Conservation (phyloP, 805 yeast genomes). For the Ascoidea rubescens region DNA sequence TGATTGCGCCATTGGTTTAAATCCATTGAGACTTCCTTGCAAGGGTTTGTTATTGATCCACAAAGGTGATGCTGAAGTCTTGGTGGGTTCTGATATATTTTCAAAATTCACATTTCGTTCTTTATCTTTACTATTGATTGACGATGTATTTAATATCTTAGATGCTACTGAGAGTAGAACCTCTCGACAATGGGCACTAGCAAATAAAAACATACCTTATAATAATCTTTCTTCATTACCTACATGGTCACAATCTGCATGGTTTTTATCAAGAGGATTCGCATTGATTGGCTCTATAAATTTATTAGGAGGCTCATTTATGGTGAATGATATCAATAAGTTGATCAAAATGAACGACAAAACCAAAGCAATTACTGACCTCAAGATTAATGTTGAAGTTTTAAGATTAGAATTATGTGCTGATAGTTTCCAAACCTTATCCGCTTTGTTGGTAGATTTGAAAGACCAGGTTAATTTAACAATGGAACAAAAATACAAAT, state of each 20-base stretch:
- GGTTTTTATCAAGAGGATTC: slow-evolving; percentile 34
- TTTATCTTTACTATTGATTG: slow-evolving; percentile 42
- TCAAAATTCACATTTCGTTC: slow-evolving; percentile 35
- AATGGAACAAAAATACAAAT: slow-evolving; percentile 44
- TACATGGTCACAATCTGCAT: slow-evolving; percentile 27
- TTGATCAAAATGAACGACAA: slow-evolving; percentile 7
- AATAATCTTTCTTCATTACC: slow-evolving; percentile 10
- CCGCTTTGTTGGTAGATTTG: slow-evolving; percentile 56
- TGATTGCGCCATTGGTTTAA: slow-evolving; percentile 49
- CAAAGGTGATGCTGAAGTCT: slow-evolving; percentile 40
- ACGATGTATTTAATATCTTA: slow-evolving; percentile 34
- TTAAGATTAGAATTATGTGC: slow-evolving; percentile 54
- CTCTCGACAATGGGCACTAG: slow-evolving; percentile 13
- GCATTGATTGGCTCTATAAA: slow-evolving; percentile 35
- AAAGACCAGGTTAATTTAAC: slow-evolving; percentile 51
- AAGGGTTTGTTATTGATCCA: slow-evolving; percentile 37
- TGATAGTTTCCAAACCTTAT: slow-evolving; percentile 64
- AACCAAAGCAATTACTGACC: slow-evolving; percentile 21
- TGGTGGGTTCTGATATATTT: slow-evolving; percentile 20
- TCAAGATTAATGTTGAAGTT: slow-evolving; percentile 35
- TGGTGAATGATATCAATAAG: slow-evolving; percentile 8
- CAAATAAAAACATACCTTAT: slow-evolving; percentile 4
- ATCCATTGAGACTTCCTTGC: slow-evolving; percentile 46
- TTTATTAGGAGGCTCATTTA: slow-evolving; percentile 5
- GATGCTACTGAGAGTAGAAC: slow-evolving; percentile 16